Evolutionary conservation across 2,329 filamentous ascomycete genomes (phyloP).

Genomic region (Alternaria hordeiaustralica): DNA sequence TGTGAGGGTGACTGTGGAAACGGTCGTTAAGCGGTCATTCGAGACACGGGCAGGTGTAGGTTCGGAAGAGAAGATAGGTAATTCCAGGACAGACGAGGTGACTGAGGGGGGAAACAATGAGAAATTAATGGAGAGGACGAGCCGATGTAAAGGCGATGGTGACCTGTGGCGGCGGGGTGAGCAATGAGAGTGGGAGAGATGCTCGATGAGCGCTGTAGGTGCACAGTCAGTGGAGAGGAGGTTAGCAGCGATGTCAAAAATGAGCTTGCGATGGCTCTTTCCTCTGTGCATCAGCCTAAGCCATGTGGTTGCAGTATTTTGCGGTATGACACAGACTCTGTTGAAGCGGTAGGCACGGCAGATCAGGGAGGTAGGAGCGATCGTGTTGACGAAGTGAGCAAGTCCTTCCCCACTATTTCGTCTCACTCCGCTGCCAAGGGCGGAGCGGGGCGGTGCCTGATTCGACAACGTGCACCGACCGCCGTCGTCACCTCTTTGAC

Average conservation of each 20-base stretch:
- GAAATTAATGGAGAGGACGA: slow-evolving; percentile 34
- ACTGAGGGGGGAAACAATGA: slow-evolving; percentile 19
- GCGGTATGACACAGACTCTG: not conserved
- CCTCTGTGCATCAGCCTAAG: slow-evolving; percentile 16
- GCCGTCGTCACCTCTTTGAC: slow-evolving; percentile 42
- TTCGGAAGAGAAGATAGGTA: slow-evolving; percentile 11
- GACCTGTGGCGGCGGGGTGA: slow-evolving; percentile 20
- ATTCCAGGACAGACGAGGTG: slow-evolving; percentile 7
- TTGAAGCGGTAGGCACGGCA: slow-evolving; percentile 8
- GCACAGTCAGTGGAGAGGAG: slow-evolving; percentile 18
- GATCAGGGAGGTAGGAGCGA: slow-evolving; percentile 15
- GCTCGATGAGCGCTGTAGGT: slow-evolving; percentile 30
- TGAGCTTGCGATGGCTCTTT: slow-evolving; percentile 33
- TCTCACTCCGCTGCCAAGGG: slow-evolving; percentile 31
- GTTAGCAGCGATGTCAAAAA: slow-evolving; percentile 24
- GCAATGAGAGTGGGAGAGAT: slow-evolving; percentile 32
- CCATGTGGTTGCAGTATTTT: slow-evolving; percentile 8
- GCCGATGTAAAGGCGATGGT: slow-evolving; percentile 8
- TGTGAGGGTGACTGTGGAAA: not conserved
- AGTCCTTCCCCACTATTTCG: slow-evolving; percentile 23
- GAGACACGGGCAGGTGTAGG: slow-evolving; percentile 7
- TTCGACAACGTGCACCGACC: slow-evolving; percentile 36
- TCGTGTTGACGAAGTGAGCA: not conserved
- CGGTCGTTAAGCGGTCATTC: slow-evolving; percentile 13
- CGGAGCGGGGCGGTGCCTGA: slow-evolving; percentile 37